phyloP scores from a whole-genome alignment of 1,139 yeast species.

The Diutina pseudorugosa region DNA sequence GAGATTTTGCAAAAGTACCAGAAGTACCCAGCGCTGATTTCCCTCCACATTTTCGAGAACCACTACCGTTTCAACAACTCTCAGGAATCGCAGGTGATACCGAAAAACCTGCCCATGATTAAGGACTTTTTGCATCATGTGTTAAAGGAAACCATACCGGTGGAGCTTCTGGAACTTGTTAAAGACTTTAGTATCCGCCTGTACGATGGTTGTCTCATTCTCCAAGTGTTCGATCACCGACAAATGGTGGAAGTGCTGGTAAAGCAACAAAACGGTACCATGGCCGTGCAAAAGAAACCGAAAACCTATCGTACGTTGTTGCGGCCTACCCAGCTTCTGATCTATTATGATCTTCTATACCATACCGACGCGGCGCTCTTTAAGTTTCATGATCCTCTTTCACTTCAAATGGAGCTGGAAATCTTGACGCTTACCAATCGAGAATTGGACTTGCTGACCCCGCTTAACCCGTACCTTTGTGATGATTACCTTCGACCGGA shows the following conservation, averaged over 20 bases:
- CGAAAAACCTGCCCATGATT: slow-evolving; percentile 69
- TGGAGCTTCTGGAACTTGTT: slow-evolving; percentile 78
- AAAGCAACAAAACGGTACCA: neutral
- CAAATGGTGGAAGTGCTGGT: slow-evolving; percentile 8
- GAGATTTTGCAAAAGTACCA: slow-evolving; percentile 71
- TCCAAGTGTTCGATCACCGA: slow-evolving; percentile 73
- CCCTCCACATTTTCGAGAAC: slow-evolving; percentile 80
- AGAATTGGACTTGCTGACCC: slow-evolving; percentile 61
- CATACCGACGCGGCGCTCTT: slow-evolving; percentile 72
- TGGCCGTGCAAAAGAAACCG: slow-evolving; percentile 26
- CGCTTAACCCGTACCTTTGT: slow-evolving; percentile 50
- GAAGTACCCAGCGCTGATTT: slow-evolving; percentile 70
- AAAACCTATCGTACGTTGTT: slow-evolving; percentile 66
- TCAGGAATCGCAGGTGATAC: slow-evolving; percentile 65
- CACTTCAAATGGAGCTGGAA: slow-evolving; percentile 75
- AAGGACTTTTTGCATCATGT: slow-evolving; percentile 72
- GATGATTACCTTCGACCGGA: slow-evolving; percentile 37
- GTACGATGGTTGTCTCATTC: slow-evolving; percentile 81
- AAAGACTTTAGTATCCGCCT: slow-evolving; percentile 74
- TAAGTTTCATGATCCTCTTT: slow-evolving; percentile 66
- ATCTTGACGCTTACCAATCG: slow-evolving; percentile 67
- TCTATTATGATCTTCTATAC: slow-evolving; percentile 75
- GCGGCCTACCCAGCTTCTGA: slow-evolving; percentile 68
- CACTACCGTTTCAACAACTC: slow-evolving; percentile 71
- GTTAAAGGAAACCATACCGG: slow-evolving; percentile 73